Evolutionary conservation across 2,329 filamentous ascomycete species (phyloP), one percentile per base, ranked within the genome.

Genomic region (Diplodia intermedia): DNA sequence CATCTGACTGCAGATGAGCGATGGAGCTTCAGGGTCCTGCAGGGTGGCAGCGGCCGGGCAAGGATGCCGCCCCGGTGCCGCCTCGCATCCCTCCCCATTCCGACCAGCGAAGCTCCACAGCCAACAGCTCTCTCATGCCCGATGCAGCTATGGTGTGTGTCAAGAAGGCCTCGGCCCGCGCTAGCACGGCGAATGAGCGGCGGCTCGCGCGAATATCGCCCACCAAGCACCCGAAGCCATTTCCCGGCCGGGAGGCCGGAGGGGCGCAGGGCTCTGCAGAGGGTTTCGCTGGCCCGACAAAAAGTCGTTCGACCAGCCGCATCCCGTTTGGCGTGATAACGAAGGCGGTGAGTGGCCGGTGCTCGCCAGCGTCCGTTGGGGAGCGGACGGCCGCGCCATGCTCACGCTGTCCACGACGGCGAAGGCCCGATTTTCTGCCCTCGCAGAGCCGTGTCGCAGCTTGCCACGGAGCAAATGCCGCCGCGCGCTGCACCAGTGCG

Each of bases 21-120:
- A 15, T n/a, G 36, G 38, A 60, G 60, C 43, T 63, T 63, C 60
- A 63, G 60, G 60, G 60, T 63, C 60, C 60, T 63, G 60, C 60
- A 52, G 56, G 36, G 55, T 15, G 36, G n/a, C 33, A 33, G n/a
- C 38, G 38, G 14, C 38, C 15, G 26, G 14, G 20, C 56, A 33
- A 60, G 55, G 55, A 31, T 9, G 23, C 55, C 56, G 4, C 49
- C 56, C 33, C 33, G 2, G 33, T 12, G 43, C 43, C 18, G 43
- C 43, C n/a, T 52, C 60, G 11, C n/a, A 63, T 63, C 60, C 43
- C 60, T 63, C 60, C 57, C 60, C 60, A 33, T 63, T 63, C 47
- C 43, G 47, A 47, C 29, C 60, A 52, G 60, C 29, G 11, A 5
- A 15, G 60, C 60, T 63, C 60, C 60, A 63, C 60, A 40, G 33